These are phyloP conservation scores for Boletus reticulatus DNA, from an alignment of 768 basidiomycete genomes.

Conservation along the genomic window DNA sequence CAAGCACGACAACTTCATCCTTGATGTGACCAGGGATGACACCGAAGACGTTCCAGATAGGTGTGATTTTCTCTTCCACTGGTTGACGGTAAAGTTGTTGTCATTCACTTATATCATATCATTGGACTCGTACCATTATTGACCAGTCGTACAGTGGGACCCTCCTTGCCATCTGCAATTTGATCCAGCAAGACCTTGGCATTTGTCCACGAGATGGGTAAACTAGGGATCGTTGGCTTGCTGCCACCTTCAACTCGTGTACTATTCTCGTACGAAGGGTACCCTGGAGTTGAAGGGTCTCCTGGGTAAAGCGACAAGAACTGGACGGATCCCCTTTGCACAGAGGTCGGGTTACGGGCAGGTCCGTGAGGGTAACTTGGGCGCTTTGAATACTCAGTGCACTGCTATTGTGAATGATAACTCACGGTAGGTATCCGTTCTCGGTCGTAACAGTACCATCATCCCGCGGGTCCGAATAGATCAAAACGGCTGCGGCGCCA, in stretches of 20 bases:
- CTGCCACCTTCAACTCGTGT: conserved; percentile 60
- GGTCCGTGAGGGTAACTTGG: conserved; percentile 66
- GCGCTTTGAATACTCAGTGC: background rate
- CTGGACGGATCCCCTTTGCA: conserved; percentile 85
- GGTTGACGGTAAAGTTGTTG: background rate
- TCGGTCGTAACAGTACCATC: conserved; percentile 77
- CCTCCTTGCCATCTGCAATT: conserved; percentile 35
- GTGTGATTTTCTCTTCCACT: conserved; percentile 81
- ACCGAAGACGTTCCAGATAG: conserved; percentile 90
- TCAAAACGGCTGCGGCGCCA: conserved; percentile 79
- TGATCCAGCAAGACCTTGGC: conserved; percentile 63
- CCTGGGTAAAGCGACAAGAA: conserved; percentile 67
- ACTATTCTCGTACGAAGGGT: conserved; percentile 81
- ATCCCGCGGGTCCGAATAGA: conserved; percentile 86
- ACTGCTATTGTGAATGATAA: background rate
- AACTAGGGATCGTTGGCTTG: conserved; percentile 74
- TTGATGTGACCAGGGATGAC: conserved; percentile 81
- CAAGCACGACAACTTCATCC: conserved; percentile 84
- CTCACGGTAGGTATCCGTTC: conserved; percentile 71
- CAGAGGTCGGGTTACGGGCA: conserved; percentile 78
- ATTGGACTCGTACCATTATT: conserved; percentile 46
- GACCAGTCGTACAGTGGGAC: conserved; percentile 46
- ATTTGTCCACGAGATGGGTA: conserved; percentile 91
- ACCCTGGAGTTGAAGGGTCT: conserved; percentile 85
- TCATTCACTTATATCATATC: background rate